Evolutionary conservation across 2,329 filamentous ascomycete genomes (phyloP), one percentile per base, ranked within the genome.

Genomic region (Colletotrichum camelliae): DNA sequence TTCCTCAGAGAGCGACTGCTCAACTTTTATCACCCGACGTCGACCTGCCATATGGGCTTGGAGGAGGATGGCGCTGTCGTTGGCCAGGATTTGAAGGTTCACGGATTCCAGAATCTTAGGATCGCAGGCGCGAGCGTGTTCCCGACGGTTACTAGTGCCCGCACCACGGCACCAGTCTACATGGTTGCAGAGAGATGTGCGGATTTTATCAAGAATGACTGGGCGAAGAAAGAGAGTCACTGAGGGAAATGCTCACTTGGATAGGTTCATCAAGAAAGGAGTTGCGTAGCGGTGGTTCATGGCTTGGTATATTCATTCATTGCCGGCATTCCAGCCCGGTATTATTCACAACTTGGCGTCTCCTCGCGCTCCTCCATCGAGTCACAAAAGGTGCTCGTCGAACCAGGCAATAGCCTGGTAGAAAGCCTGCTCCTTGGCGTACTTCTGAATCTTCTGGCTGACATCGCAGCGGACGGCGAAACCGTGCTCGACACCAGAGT

Each of bases 381-480:
- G 61, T 83, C 76, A 84, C 64, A 82, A 21, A 77, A 94, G 82
- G 82, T 90, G 88, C 83, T 92, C 87, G 79, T 94, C 89, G 79
- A 97, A 96, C 95, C 95, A 97, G 68, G 87, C 83, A 67, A 96
- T 88, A 43, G 94, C 94, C 88, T 97, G 95, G 78, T 89, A 81
- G 82, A 97, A 97, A 7, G 95, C 95, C 85, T 94, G 91, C 85
- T 97, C 94, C 89, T 95, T 96, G 48, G 94, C 93, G 80, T 90
- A 96, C 83, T 90, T 92, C 81, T 90, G 83, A 61, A 86, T 78
- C 82, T 88, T 89, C 77, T 92, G 88, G 76, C 80, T 88, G 37
- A 89, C 75, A 81, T 97, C 94, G 33, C 88, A 89, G 71, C 94
- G 91, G 3, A 96, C 92, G 10, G 92, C 88, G 80, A 97, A 98